phyloP scores from a whole-genome alignment of 1,284 basidiomycete species.

The Ganoderma leucocontextum region DNA sequence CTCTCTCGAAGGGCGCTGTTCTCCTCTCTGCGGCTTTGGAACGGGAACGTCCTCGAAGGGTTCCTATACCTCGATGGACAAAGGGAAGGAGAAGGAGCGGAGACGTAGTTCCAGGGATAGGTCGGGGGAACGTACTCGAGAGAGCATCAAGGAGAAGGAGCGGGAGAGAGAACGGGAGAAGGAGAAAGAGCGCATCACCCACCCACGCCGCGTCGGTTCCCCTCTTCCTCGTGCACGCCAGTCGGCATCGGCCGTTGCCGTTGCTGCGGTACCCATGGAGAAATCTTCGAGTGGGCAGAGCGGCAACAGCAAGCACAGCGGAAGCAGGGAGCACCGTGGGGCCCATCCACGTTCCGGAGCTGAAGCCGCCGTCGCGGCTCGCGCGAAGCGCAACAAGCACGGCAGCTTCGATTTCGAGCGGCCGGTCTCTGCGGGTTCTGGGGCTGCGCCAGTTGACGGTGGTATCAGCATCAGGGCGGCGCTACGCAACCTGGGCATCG shows the following conservation, averaged over 20 bases:
- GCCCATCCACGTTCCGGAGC: slow-evolving; percentile 23
- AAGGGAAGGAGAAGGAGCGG: slow-evolving; percentile 39
- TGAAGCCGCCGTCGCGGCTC: slow-evolving; percentile 28
- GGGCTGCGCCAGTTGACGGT: slow-evolving; percentile 4
- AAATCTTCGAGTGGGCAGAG: slow-evolving; percentile 39
- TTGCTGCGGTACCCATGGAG: slow-evolving; percentile 37
- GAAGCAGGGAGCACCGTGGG: slow-evolving; percentile 35
- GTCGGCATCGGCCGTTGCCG: slow-evolving; percentile 32
- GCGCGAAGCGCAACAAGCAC: slow-evolving; percentile 54
- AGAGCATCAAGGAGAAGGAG: slow-evolving; percentile 32
- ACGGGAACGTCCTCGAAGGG: slow-evolving; percentile 35
- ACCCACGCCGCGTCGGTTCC: slow-evolving; percentile 42
- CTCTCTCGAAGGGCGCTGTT: slow-evolving; percentile 41
- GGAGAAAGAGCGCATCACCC: slow-evolving; percentile 39
- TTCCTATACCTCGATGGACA: slow-evolving; percentile 31
- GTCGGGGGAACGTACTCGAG: slow-evolving; percentile 23
- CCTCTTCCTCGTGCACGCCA: slow-evolving; percentile 37
- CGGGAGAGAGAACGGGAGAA: slow-evolving; percentile 32
- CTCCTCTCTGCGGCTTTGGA: slow-evolving; percentile 40
- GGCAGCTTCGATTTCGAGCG: slow-evolving; percentile 81
- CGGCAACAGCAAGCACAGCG: slow-evolving; percentile 38
- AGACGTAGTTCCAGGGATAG: slow-evolving; percentile 27
- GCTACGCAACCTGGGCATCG: slow-evolving; percentile 34
- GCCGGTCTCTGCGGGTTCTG: slow-evolving; percentile 36
- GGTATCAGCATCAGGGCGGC: slow-evolving; percentile 35